Base-by-base conservation (phyloP, 768 basidiomycete species). In the Dioszegia hungarica region DNA sequence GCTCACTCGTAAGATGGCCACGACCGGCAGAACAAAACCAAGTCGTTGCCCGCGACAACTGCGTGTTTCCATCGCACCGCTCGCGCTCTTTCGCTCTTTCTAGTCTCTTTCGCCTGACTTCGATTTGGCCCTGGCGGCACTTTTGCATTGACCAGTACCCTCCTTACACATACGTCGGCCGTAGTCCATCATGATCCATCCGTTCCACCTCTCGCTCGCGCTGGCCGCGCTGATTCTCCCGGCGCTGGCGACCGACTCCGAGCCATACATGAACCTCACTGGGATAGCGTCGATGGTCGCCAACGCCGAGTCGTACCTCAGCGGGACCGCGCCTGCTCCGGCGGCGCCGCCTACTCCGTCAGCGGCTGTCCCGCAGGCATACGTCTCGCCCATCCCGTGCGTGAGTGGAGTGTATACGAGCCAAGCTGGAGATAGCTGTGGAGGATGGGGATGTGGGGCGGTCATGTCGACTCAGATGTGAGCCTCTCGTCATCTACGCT, bases 381-480 rank as follows among this genome's bases (percentile, higher is more conserved):
- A 59, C 36, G 39, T 58, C 14, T 58, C 54, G 33, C 66, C 66
- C 9, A 52, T 54, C 1, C 62, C 66, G 5, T 28, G 55, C 20
- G n/a, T 29, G 2, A 27, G 34, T 14, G 63, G 57, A 9, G 29
- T 19, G 12, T 67, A 64, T 49, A 36, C 20, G 0, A 50, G 20
- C 19, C 52, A 56, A 6, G 15, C 34, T 5, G 60, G 60, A 9
- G 66, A 67, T 57, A 49, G 24, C 1, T 64, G 66, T 49, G 63
- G 60, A 9, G 27, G 36, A 17, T 67, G 63, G 66, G 66, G 63
- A 20, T 67, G 66, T 37, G 66, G 63, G 20, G 40, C 28, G n/a
- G 48, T 64, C 25, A 59, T 67, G 60, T 39, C 44, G 12, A 29
- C 54, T 24, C 12, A 34, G 15, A 24, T 46, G 55, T 60, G 25